Evolutionary conservation across 345 rosid species (phyloP).

Genomic region (Gossypium rotundifolium): DNA sequence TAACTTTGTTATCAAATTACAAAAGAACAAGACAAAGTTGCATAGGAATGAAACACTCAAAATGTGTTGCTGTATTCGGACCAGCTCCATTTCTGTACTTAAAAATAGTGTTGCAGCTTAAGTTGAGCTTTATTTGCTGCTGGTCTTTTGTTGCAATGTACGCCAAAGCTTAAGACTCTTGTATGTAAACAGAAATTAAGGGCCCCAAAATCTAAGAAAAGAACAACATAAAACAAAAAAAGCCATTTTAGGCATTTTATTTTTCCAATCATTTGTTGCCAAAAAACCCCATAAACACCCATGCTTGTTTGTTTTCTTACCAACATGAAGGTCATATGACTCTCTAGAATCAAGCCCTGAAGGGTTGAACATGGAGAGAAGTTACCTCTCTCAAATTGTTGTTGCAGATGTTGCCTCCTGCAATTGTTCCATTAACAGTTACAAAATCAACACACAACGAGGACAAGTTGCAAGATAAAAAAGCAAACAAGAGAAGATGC

Average conservation of each 20-base stretch:
- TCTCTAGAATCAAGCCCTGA: constrained; percentile 62
- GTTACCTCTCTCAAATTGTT: constrained; percentile 69
- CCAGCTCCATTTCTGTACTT: too few relatives aligned
- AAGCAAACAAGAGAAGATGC: constrained; percentile 4
- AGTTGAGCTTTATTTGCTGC: too few relatives aligned
- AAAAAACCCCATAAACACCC: not conserved
- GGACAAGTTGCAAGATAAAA: constrained; percentile 1
- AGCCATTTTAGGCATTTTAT: not conserved
- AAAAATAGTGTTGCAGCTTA: too few relatives aligned
- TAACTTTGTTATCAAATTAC: too few relatives aligned
- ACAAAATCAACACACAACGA: constrained; percentile 12
- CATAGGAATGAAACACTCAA: too few relatives aligned
- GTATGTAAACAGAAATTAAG: constrained; percentile 9
- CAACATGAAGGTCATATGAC: constrained; percentile 53
- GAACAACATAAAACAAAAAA: constrained; percentile 2
- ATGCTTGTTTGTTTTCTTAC: constrained; percentile 33
- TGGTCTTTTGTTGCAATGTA: too few relatives aligned
- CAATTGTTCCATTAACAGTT: constrained; percentile 19
- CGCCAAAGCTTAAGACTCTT: too few relatives aligned
- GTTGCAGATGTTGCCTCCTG: constrained; percentile 79
- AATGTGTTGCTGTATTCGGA: too few relatives aligned
- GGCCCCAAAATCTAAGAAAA: not conserved
- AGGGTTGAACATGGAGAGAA: constrained; percentile 64
- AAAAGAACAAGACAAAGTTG: too few relatives aligned
- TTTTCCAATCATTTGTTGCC: not conserved